Evolutionary conservation across 164 flowering plant genomes (phyloP).

Genomic region (Pachysandra terminalis): DNA sequence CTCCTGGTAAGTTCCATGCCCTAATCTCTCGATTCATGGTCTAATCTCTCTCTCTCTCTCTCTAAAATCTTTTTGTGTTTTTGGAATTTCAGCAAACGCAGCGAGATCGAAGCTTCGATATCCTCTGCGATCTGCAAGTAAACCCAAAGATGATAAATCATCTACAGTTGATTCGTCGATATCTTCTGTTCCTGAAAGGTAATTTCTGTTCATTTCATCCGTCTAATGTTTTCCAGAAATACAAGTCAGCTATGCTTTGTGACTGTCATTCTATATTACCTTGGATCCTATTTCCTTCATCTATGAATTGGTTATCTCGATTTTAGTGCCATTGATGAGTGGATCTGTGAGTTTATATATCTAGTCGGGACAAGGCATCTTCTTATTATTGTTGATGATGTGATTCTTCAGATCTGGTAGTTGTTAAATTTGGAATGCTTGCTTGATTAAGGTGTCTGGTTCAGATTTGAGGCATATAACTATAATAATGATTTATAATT

Average conservation of each 20-base stretch:
- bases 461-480: too few species aligned
- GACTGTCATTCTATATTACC: background rate
- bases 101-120: constrained; percentile 49
- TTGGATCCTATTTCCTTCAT: background rate
- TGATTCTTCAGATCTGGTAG: too few species aligned
- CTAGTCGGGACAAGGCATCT: too few species aligned
- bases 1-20: constrained; percentile 23
- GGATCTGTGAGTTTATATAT: too few species aligned
- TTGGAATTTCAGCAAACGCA: constrained; percentile 17
- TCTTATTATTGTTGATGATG: too few species aligned
- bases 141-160: constrained; percentile 42
- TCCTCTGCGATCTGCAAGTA: constrained; percentile 60
- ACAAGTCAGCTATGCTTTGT: background rate
- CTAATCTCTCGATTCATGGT: background rate
- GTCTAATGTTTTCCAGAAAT: background rate
- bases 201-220: background rate
- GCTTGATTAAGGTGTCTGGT: background rate
- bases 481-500: too few species aligned
- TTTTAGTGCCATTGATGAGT: background rate
- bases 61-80: background rate
- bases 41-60: constrained; percentile 1
- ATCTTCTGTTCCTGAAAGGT: constrained; percentile 51
- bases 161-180: constrained; percentile 24
- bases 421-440: background rate
- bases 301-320: background rate